Conservation (phyloP, 345 rosid genomes). For the Linum tenue region DNA sequence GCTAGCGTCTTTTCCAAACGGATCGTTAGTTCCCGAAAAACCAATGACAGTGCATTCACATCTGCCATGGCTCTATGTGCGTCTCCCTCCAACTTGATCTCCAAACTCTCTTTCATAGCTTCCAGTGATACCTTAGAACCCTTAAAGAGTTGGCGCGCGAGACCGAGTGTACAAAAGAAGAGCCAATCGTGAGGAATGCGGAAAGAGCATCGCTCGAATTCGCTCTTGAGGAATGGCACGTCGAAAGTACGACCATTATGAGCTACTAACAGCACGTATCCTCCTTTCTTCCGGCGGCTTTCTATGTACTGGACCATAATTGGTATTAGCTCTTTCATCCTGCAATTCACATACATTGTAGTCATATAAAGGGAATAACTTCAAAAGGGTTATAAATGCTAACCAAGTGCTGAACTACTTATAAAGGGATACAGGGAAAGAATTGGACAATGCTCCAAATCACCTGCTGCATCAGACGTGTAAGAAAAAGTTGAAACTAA, state of each 20-base stretch:
- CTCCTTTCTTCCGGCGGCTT: slow-evolving; percentile 77
- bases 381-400: too few relatives aligned
- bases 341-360: slow-evolving; percentile 17
- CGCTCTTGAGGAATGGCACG: slow-evolving; percentile 58
- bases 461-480: too few relatives aligned
- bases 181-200: slow-evolving; percentile 67
- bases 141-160: slow-evolving; percentile 57
- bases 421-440: too few relatives aligned
- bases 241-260: slow-evolving; percentile 80
- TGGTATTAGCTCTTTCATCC: slow-evolving; percentile 83
- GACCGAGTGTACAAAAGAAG: slow-evolving; percentile 57
- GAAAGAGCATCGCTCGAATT: slow-evolving; percentile 53
- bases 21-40: slow-evolving; percentile 59
- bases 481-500: too few relatives aligned
- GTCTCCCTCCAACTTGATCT: slow-evolving; percentile 35
- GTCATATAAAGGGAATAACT: too few relatives aligned
- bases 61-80: slow-evolving; percentile 92
- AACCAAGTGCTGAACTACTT: too few relatives aligned
- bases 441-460: too few relatives aligned
- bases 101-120: slow-evolving; percentile 38
- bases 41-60: slow-evolving; percentile 43
- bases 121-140: slow-evolving; percentile 24
- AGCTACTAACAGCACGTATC: slow-evolving; percentile 54
- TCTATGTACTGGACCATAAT: slow-evolving; percentile 47
- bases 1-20: slow-evolving; percentile 46